Base-by-base conservation (phyloP, 2,329 filamentous ascomycete genomes). In the Ceratocystis diversiconidia region DNA sequence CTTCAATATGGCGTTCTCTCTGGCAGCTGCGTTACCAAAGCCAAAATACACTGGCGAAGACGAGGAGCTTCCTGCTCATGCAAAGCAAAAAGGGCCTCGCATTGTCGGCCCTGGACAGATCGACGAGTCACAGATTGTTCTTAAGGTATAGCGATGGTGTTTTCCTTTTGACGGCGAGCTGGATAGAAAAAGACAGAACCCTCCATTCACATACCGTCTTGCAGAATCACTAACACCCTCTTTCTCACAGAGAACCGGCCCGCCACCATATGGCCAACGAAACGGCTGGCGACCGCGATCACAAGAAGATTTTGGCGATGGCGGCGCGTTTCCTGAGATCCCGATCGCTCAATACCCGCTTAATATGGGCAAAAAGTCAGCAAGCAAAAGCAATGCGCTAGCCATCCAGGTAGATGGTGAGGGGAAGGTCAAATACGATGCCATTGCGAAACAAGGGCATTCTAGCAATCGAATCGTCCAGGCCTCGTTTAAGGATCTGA, bases 361-460 rank as follows among this genome's bases (percentile, higher is more conserved):
- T 62, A 90, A 95, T 67, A 96, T 97, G 90, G 92, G 92, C 67
- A 85, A 87, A 71, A 95, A 95, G 76, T 81, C 82, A 44, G 78
- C 84, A 7, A 81, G 79, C 41, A 84, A 81, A 60, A 94, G 86
- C 70, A 97, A 96, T 76, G 92, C 94, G 65, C 82, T 99, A 61
- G 87, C 91, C n/a, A 82, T 97, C 41, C 89, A 95, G 74, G 91
- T 97, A 44, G 91, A 97, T 73, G 85, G 82, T 0, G 88, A 95
- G 70, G 94, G 94, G 57, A 95, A 95, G 73, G 89, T 96, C 69
- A 95, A 96, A 76, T 99, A 96, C 78, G 91, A 96, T 74, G 91
- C 92, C 64, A 95, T 99, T 72, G 92, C 92, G 63, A 83, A 87
- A 71, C 88, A 92, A 72, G 94, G 94, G 15, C 94, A 99, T 74